These are phyloP conservation scores for Brassica juncea DNA, from an alignment of 345 rosid genomes.

Conservation along the genomic window DNA sequence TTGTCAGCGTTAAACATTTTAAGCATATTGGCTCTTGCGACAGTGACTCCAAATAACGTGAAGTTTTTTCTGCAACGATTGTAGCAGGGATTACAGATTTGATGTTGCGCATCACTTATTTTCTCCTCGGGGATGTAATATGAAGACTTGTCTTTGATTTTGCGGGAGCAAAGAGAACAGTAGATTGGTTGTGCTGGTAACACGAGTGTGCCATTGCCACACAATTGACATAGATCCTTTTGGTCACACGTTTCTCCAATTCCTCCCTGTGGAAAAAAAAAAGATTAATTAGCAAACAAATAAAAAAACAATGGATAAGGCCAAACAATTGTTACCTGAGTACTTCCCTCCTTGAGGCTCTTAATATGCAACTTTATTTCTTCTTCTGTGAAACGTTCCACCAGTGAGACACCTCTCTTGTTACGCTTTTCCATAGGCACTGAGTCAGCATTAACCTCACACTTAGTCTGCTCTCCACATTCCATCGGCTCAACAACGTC, in stretches of 20 bases:
- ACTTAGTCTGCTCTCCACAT: constrained; percentile 10
- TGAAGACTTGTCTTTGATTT: constrained; percentile 35
- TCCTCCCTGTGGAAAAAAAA: constrained; percentile 21
- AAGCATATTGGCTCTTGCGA: constrained; percentile 43
- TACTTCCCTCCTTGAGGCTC: constrained; percentile 42
- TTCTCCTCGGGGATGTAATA: constrained; percentile 47
- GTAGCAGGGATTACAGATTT: constrained; percentile 49
- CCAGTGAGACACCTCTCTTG: constrained; percentile 44
- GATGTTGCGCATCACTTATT: constrained; percentile 38
- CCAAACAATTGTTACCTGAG: constrained; percentile 35
- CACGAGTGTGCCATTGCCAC: constrained; percentile 41
- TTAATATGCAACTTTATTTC: constrained; percentile 50
- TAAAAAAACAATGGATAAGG: constrained; percentile 6
- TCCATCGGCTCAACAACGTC: constrained; percentile 17
- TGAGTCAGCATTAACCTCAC: constrained; percentile 11
- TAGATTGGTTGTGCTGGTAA: constrained; percentile 50
- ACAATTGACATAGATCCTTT: constrained; percentile 52
- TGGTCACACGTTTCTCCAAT: not conserved
- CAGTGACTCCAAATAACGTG: constrained; percentile 32
- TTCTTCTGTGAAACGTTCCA: constrained; percentile 50
- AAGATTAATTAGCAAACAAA: not conserved
- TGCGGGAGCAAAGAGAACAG: constrained; percentile 47
- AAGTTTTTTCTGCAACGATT: constrained; percentile 25
- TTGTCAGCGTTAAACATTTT: constrained; percentile 45
- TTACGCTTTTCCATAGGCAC: constrained; percentile 14